Conservation (phyloP, 129 eudicot genomes). For the Tanacetum coccineum region DNA sequence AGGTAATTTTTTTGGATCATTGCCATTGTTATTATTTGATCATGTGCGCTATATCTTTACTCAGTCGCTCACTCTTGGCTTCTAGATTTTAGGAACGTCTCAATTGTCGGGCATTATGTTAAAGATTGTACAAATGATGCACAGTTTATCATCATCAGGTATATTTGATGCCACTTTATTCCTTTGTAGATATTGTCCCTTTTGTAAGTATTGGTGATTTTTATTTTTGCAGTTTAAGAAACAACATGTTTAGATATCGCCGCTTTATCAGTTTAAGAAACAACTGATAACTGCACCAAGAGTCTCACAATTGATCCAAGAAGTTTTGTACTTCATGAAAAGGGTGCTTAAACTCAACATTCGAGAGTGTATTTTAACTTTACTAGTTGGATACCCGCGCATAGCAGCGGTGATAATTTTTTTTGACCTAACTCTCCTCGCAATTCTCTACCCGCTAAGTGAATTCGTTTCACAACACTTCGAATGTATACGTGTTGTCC, state of each 20-base stretch:
- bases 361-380: no score
- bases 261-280: constrained; percentile 93
- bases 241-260: no score
- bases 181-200: neutral
- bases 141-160: constrained; percentile 95
- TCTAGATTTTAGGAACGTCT: constrained; percentile 88
- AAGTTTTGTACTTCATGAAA: constrained; percentile 67
- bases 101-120: constrained; percentile 97
- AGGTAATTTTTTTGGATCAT: constrained; percentile 35
- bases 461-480: no score
- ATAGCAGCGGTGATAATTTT: no score
- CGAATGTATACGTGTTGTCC: no score
- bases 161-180: neutral
- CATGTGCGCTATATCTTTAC: neutral
- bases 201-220: neutral
- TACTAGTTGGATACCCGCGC: no score
- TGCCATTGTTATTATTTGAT: neutral
- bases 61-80: neutral
- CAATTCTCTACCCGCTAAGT: no score
- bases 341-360: constrained; percentile 33
- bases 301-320: constrained; percentile 88
- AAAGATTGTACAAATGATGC: constrained; percentile 97
- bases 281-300: constrained; percentile 94
- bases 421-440: no score
- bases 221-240: constrained; percentile 65